A percentile compares a stretch with the other conserved stretches of the same genome.
Evolutionary conservation across 495 filamentous ascomycete species (phyloP).

Genomic region (Polyplosphaeria fusca): DNA sequence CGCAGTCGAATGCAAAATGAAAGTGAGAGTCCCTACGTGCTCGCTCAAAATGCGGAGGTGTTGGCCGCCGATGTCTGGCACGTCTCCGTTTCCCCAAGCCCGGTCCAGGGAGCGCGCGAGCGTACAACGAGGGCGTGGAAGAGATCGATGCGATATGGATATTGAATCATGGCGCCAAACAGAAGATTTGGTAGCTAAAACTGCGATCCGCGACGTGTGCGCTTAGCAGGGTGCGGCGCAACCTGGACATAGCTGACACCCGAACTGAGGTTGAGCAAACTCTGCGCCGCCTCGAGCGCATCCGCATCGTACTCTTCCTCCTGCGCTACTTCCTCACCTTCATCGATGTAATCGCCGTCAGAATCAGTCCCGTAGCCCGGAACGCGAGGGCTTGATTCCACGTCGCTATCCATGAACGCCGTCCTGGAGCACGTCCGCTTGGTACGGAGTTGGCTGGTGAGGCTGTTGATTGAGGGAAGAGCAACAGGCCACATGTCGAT

Average conservation of each 20-base stretch:
- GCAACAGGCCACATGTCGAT: neutral
- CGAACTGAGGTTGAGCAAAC: conserved; percentile 17
- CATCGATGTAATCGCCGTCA: neutral
- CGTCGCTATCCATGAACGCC: neutral
- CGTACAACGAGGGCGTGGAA: neutral
- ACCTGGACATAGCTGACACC: neutral
- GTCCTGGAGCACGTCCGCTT: conserved; percentile 23
- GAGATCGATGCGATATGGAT: too few relatives aligned
- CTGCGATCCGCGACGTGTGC: conserved; percentile 22
- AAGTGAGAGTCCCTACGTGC: conserved; percentile 9
- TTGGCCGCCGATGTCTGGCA: neutral
- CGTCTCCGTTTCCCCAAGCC: neutral
- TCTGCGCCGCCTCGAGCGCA: conserved; percentile 27
- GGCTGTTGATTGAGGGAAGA: neutral
- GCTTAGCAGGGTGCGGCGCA: conserved; percentile 17
- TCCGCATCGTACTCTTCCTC: too few relatives aligned
- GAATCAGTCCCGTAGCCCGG: neutral
- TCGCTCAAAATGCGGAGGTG: conserved; percentile 2
- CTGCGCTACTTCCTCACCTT: too few relatives aligned
- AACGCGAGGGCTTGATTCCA: neutral
- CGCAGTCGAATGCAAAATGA: neutral
- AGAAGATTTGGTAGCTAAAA: too few relatives aligned
- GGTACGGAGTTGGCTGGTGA: neutral
- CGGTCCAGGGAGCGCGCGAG: neutral
- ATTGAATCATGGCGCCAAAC: too few relatives aligned